Evolutionary conservation across 164 flowering plant species (phyloP).

Genomic region (Paratinospora sagittata): DNA sequence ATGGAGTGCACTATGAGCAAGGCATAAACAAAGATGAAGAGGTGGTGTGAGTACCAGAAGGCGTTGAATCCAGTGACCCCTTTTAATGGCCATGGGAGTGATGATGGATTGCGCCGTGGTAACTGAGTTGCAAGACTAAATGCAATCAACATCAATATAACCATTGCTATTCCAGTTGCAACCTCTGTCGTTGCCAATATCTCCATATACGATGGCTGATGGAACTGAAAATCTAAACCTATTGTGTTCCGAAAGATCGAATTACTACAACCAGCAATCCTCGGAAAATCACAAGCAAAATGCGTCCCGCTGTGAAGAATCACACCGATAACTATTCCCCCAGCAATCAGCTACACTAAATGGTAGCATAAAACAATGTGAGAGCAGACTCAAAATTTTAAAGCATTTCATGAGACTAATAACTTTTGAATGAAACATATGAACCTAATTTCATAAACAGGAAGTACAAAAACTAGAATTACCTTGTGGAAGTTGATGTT

Average conservation of each 20-base stretch:
- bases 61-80: slow-evolving; percentile 38
- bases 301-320: slow-evolving; percentile 51
- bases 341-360: slow-evolving; percentile 45
- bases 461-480: neutral
- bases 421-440: too few relatives aligned
- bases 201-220: slow-evolving; percentile 41
- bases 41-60: slow-evolving; percentile 57
- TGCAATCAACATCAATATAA: slow-evolving; percentile 38
- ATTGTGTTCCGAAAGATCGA: slow-evolving; percentile 32
- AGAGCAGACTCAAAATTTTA: neutral
- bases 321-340: slow-evolving; percentile 45
- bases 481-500: slow-evolving; percentile 58
- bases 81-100: slow-evolving; percentile 21
- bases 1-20: slow-evolving; percentile 48
- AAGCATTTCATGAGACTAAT: neutral
- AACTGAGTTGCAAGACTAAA: slow-evolving; percentile 38
- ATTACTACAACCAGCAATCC: slow-evolving; percentile 26
- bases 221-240: slow-evolving; percentile 28
- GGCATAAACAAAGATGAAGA: slow-evolving; percentile 40
- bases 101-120: slow-evolving; percentile 28
- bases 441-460: too few relatives aligned
- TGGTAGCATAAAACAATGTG: slow-evolving; percentile 1
- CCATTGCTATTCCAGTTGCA: slow-evolving; percentile 43
- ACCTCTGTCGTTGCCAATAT: slow-evolving; percentile 42
- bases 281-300: slow-evolving; percentile 47